Evolutionary conservation across 140 eudicot species (phyloP).

Genomic region (Flaveria floridana): DNA sequence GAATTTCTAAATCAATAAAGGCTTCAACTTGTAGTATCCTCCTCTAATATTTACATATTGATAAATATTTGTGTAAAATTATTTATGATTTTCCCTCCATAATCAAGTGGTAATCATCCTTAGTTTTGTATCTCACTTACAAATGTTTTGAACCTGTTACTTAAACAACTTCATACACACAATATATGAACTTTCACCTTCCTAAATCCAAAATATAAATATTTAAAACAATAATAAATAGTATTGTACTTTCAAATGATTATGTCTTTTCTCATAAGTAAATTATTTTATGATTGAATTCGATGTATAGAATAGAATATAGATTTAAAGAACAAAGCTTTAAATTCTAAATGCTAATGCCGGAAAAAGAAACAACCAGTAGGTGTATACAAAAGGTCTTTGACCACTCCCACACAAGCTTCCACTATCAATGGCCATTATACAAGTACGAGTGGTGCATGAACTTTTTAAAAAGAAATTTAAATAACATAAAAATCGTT

Average conservation of each 20-base stretch:
- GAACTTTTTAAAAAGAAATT: background rate
- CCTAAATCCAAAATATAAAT: background rate
- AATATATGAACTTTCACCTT: slow-evolving; percentile 17
- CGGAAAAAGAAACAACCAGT: slow-evolving; percentile 33
- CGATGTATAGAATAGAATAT: background rate
- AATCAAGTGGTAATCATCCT: background rate
- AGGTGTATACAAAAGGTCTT: slow-evolving; percentile 23
- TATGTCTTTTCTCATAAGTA: slow-evolving; percentile 5
- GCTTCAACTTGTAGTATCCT: too few species aligned
- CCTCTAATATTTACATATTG: too few species aligned
- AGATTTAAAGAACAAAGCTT: slow-evolving; percentile 3
- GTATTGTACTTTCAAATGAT: slow-evolving; percentile 30
- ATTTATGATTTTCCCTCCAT: too few species aligned
- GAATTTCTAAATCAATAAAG: too few species aligned
- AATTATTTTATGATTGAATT: slow-evolving; percentile 9
- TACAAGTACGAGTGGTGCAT: background rate
- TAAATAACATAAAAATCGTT: background rate
- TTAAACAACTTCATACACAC: background rate
- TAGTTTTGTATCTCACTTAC: background rate
- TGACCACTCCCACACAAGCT: slow-evolving; percentile 29
- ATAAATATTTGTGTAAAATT: too few species aligned
- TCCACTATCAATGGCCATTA: slow-evolving; percentile 37
- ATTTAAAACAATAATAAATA: background rate
- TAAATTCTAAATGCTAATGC: slow-evolving; percentile 24
- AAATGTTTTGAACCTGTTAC: background rate